Evolutionary conservation across 345 rosid genomes (phyloP).

Genomic region (Rhodomyrtus tomentosa): DNA sequence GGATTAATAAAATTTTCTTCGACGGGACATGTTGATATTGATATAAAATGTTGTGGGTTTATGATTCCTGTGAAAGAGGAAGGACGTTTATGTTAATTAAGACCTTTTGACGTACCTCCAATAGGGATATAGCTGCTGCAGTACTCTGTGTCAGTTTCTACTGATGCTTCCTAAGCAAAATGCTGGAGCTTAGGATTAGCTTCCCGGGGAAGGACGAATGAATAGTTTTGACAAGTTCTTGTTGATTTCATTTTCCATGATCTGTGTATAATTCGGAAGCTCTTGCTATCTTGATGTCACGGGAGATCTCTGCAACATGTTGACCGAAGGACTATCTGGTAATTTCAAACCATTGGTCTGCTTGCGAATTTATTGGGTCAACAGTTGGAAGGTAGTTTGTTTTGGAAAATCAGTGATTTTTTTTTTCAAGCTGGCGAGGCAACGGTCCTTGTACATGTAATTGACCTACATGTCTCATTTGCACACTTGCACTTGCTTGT

Average conservation of each 20-base stretch:
- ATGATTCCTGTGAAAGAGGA: background rate
- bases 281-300: background rate
- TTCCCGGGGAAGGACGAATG: background rate
- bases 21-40: background rate
- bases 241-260: background rate
- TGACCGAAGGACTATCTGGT: background rate
- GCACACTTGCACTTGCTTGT: background rate
- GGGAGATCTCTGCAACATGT: background rate
- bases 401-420: background rate
- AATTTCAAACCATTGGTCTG: background rate
- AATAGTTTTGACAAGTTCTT: background rate
- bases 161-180: background rate
- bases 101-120: background rate
- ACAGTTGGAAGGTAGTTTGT: background rate
- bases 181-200: background rate
- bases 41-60: background rate
- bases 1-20: background rate
- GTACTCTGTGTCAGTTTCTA: background rate
- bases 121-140: background rate
- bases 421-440: constrained; percentile 43
- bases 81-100: background rate
- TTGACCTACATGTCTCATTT: background rate
- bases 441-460: background rate
- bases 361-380: background rate
- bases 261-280: background rate